Percentiles rank a stretch among this genome's conserved stretches.
phyloP scores from a whole-genome alignment of 257 asterid genomes.

The Nicotiana tomentosiformis region DNA sequence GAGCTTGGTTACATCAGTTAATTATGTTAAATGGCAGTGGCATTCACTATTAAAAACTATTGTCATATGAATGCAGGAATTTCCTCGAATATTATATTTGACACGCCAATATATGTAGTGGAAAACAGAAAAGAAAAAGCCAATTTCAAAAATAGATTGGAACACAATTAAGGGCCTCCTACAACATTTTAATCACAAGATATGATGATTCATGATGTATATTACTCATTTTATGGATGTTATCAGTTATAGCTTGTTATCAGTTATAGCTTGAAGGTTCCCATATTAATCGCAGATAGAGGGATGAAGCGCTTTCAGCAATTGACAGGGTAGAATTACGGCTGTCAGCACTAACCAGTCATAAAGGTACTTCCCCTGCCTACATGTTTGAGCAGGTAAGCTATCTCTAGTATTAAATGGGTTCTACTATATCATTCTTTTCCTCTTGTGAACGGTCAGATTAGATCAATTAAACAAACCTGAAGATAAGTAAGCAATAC shows the following conservation, averaged over 20 bases:
- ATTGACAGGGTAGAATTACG: neutral
- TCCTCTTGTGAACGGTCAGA: neutral
- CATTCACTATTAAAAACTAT: neutral
- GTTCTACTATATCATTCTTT: neutral
- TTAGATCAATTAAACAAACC: neutral
- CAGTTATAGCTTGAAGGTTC: neutral
- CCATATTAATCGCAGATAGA: neutral
- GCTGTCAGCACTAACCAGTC: neutral
- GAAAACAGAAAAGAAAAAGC: neutral
- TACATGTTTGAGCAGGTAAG: neutral
- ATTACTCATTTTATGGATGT: neutral
- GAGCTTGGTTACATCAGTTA: neutral
- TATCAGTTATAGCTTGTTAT: neutral
- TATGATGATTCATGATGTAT: neutral
- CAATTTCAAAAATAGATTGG: neutral
- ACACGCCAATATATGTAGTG: neutral
- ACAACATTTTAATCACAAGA: neutral
- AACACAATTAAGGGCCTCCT: neutral
- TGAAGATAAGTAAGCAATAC: neutral
- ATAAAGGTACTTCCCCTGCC: neutral
- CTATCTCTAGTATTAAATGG: neutral
- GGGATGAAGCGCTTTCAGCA: neutral
- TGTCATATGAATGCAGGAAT: neutral
- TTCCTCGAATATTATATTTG: neutral
- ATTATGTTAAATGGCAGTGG: neutral